Evolutionary conservation across 768 basidiomycete genomes (phyloP), one percentile per base, ranked within the genome.

Genomic region (Tulasnella sp.): DNA sequence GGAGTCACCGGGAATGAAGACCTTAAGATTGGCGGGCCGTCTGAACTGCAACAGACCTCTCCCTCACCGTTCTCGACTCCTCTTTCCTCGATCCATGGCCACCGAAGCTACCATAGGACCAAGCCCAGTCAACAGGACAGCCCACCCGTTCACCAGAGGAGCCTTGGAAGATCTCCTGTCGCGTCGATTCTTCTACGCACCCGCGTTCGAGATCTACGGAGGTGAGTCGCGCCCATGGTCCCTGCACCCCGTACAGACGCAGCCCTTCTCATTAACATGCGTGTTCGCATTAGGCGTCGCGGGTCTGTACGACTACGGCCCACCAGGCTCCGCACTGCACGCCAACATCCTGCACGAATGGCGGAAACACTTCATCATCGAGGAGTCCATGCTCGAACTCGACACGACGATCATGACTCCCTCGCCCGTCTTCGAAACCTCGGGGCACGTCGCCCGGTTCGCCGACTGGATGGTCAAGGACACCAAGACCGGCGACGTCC

Each of bases 391-490:
- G 98, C 92, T 97, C 83, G 97, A 99, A 86, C 91, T 99, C 82
- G 97, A 99, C 84, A 98, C 97, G 37, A 98, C 98, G 54, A 93
- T 98, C 87, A 98, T 99, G 93, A 99, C 97, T 0, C 94, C 97
- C 22, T 91, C 94, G 3, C 88, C 96, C 18, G 97, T 99, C 14
- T 97, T 99, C 85, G 97, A 98, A 86, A 92, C 97, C 0, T 98
- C 96, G 46, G 97, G 98, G 41, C 98, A 99, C 87, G 97, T 99
- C 81, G 97, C 96, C 64, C 92, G 97, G 83, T 99, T 99, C 85
- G 95, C 97, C 7, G 98, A 99, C 85, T 99, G 97, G 97, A 99
- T 98, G 97, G 95, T 96, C 84, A 98, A 97, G 88, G 97, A 99
- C 83, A 88, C 88, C 37, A 92, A 95, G 88, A 97, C 94, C n/a